Percentiles rank a stretch among this genome's conserved stretches.
Evolutionary conservation across 495 filamentous ascomycete species (phyloP).

Genomic region (Penicillium coprophilum): DNA sequence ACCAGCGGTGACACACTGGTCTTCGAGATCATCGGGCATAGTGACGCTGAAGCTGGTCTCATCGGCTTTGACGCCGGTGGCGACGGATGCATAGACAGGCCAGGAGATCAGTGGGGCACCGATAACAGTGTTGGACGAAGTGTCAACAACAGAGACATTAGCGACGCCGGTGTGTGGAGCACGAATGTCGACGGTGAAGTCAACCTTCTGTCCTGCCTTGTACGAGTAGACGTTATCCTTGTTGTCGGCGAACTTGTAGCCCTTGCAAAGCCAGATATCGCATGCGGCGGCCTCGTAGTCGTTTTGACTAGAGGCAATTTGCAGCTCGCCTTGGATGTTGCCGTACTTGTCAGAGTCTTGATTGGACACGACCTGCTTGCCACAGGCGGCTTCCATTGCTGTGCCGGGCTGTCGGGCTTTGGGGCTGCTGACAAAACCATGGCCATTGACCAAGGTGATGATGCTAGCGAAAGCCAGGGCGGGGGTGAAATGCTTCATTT

Average conservation of each 20-base stretch:
- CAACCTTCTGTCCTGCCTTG: conserved; percentile 57
- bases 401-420: conserved; percentile 58
- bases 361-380: conserved; percentile 59
- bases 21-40: conserved; percentile 58
- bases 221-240: conserved; percentile 61
- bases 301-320: conserved; percentile 52
- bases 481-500: conserved; percentile 39
- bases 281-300: conserved; percentile 60
- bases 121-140: conserved; percentile 58
- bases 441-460: conserved; percentile 53
- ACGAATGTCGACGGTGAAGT: conserved; percentile 57
- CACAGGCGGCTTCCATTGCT: conserved; percentile 61
- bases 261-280: conserved; percentile 70
- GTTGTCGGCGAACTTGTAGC: conserved; percentile 72
- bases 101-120: conserved; percentile 55
- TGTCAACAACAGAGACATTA: conserved; percentile 70
- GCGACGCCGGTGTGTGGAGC: conserved; percentile 66
- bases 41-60: conserved; percentile 65
- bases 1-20: conserved; percentile 58
- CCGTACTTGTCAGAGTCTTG: conserved; percentile 63
- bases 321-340: conserved; percentile 66
- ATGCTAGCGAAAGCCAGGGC: conserved; percentile 46
- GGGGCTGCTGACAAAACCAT: conserved; percentile 63
- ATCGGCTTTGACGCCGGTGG: conserved; percentile 49
- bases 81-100: conserved; percentile 54